Evolutionary conservation across 805 yeast genomes (phyloP).

Genomic region (Candida silvicultrix): DNA sequence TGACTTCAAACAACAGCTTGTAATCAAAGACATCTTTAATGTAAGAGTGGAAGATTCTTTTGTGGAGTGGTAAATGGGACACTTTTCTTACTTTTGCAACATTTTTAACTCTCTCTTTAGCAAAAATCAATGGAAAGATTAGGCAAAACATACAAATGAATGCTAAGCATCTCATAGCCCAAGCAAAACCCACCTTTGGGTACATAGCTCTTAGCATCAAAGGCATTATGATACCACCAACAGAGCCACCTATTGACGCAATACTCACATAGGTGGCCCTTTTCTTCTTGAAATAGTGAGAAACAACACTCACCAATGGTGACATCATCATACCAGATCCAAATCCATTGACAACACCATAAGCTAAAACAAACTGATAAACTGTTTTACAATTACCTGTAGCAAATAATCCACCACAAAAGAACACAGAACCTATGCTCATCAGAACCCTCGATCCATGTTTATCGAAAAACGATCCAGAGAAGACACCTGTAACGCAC

Average conservation of each 20-base stretch:
- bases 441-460: slow-evolving; percentile 41
- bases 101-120: slow-evolving; percentile 27
- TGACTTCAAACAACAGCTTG: slow-evolving; percentile 32
- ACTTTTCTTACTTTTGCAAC: slow-evolving; percentile 2
- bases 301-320: slow-evolving; percentile 52
- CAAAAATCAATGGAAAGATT: slow-evolving; percentile 26
- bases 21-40: slow-evolving; percentile 27
- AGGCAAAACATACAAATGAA: slow-evolving; percentile 35
- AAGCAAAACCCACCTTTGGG: slow-evolving; percentile 39
- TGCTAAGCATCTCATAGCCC: slow-evolving; percentile 51
- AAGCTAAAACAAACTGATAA: slow-evolving; percentile 56
- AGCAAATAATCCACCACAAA: slow-evolving; percentile 44
- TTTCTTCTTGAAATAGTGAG: slow-evolving; percentile 56
- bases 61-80: not conserved
- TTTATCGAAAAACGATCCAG: slow-evolving; percentile 56
- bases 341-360: slow-evolving; percentile 46
- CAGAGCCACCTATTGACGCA: slow-evolving; percentile 44
- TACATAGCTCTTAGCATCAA: slow-evolving; percentile 42
- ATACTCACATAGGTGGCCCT: slow-evolving; percentile 50
- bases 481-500: slow-evolving; percentile 41
- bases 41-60: slow-evolving; percentile 4
- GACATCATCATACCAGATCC: slow-evolving; percentile 53
- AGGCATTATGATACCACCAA: slow-evolving; percentile 52
- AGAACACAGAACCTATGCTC: slow-evolving; percentile 32
- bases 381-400: slow-evolving; percentile 43